phyloP scores from a whole-genome alignment of 345 rosid species.

The Gossypium arboreum region DNA sequence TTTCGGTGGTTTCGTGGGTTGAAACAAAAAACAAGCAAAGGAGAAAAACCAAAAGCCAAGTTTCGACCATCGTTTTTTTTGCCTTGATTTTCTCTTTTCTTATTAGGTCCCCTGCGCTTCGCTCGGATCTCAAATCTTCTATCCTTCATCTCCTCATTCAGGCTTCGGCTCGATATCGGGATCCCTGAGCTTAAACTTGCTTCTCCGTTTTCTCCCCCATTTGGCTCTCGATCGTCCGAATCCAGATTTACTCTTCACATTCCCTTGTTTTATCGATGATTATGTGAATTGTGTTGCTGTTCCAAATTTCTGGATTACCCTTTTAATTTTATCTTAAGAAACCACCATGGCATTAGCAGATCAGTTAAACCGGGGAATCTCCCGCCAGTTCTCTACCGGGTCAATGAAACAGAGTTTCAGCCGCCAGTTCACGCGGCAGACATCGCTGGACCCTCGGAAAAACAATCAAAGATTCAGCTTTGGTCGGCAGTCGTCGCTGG shows the following conservation, averaged over 20 bases:
- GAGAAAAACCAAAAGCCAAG: neutral
- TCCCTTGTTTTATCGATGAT: neutral
- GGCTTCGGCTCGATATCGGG: neutral
- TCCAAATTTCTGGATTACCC: neutral
- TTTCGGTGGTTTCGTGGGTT: neutral
- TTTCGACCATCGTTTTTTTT: neutral
- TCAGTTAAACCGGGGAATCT: neutral
- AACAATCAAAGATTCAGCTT: neutral
- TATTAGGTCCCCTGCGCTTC: neutral
- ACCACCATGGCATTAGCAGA: neutral
- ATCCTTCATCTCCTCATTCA: conserved; percentile 18
- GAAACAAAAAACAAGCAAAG: neutral
- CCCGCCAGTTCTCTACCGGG: neutral
- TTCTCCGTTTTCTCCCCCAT: neutral
- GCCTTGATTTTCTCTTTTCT: neutral
- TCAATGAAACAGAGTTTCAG: neutral
- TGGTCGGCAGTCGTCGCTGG: conserved; percentile 1
- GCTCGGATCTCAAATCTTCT: conserved; percentile 15
- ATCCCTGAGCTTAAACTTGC: neutral
- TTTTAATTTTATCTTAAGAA: neutral
- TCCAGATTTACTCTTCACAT: neutral
- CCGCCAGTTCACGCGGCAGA: neutral
- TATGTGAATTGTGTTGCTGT: neutral
- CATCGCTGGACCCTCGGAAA: neutral
- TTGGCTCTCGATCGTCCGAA: neutral